Evolutionary conservation across 352 stramenopile genomes (phyloP), one percentile per base, ranked within the genome.

Genomic region (Phytopythium cucurbitacearum): DNA sequence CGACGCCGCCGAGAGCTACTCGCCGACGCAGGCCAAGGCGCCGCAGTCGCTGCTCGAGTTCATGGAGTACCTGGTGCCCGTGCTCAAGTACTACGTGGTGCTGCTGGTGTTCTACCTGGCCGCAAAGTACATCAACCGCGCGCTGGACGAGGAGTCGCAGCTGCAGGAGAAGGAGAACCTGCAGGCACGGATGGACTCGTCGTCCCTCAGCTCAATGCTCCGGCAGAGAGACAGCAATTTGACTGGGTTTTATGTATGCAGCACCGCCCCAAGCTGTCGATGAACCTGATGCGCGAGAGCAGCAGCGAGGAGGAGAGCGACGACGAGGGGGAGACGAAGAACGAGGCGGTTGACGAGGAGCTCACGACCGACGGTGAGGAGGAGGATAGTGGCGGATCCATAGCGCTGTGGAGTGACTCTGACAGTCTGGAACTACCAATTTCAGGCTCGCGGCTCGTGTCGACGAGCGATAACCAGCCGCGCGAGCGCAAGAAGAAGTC

Each of bases 51-150:
- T 88, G 5, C 61, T 84, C 44, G 79, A 90, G 16, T 85, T 89
- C 53, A 45, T 60, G 16, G 57, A 60, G 57, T 48, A 76, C 15
- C 47, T 92, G 7, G 59, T 72, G 49, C 81, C 81, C n/a, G 73
- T 92, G 54, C 34, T 79, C 48, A 90, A 92, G 72, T 90, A 90
- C 65, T 92, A 90, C 54, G 59, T 75, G 40, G 62, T 83, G 44
- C 57, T 92, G 9, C 47, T 89, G 15, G 60, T 71, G 8, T 52
- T 89, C 39, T 92, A 83, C 61, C 61, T 72, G 7, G 62, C 74
- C 5, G 79, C 80, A 21, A 72, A 77, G 51, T 73, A 73, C 48
- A 71, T 90, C 48, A 90, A 89, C 55, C 55, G 56, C 33, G 67
- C 79, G 51, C 41, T 92, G 40, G 77, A 88, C 36, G 55, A 57